Percentiles rank a stretch among this genome's conserved stretches.
Evolutionary conservation across 2,329 filamentous ascomycete species (phyloP).

Genomic region (Neocatenulostroma microsporum): DNA sequence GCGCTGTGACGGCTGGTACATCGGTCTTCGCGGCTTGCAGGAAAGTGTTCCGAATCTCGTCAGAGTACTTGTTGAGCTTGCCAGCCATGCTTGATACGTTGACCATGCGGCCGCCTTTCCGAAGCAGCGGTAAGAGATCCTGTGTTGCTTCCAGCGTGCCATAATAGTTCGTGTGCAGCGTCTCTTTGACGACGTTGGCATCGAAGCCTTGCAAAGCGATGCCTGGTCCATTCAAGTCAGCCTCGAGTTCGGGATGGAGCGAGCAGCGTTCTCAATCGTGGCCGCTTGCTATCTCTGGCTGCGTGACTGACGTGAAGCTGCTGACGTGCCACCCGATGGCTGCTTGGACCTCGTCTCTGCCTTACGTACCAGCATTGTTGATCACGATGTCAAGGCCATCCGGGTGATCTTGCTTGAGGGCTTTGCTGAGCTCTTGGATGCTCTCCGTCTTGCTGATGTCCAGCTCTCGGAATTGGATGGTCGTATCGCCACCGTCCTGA

Average conservation of each 20-base stretch:
- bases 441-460: constrained; percentile 43
- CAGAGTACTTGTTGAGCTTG: constrained; percentile 41
- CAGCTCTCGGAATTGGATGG: constrained; percentile 41
- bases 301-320: too few relatives aligned
- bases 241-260: too few relatives aligned
- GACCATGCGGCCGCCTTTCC: constrained; percentile 39
- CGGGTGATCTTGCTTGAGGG: constrained; percentile 38
- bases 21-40: constrained; percentile 21
- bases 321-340: too few relatives aligned
- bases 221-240: constrained; percentile 8
- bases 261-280: too few relatives aligned
- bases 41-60: constrained; percentile 38
- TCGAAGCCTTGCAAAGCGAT: constrained; percentile 33
- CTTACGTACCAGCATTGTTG: constrained; percentile 50
- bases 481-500: constrained; percentile 36
- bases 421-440: constrained; percentile 36
- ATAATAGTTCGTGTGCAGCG: constrained; percentile 47
- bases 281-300: too few relatives aligned
- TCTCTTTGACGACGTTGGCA: constrained; percentile 41
- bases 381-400: constrained; percentile 47
- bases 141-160: constrained; percentile 42
- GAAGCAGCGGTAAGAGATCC: constrained; percentile 41
- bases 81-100: constrained; percentile 44
- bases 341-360: too few relatives aligned
- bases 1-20: constrained; percentile 35